phyloP scores from a whole-genome alignment of 129 eudicot species.

The Escallonia herrerae region DNA sequence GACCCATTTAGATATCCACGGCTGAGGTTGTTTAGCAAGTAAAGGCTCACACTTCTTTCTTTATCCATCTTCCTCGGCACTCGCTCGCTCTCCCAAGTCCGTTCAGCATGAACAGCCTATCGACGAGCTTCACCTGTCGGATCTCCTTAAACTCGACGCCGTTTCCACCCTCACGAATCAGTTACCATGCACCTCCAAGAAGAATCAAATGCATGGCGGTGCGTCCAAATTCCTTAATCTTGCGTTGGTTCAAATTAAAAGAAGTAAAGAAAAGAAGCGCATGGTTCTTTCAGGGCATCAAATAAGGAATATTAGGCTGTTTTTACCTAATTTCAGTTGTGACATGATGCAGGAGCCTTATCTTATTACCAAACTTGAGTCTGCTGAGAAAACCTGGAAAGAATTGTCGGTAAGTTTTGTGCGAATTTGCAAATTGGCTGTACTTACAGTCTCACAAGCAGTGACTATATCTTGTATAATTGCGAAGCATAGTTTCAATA shows the following conservation, averaged over 20 bases:
- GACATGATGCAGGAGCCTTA: constrained; percentile 70
- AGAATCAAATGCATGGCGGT: constrained; percentile 80
- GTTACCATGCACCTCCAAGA: constrained; percentile 7
- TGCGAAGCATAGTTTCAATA: no score
- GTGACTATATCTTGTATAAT: no score
- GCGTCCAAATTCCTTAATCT: constrained; percentile 15
- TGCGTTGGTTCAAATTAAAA: not conserved
- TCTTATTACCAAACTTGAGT: constrained; percentile 75
- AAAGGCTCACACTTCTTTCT: not conserved
- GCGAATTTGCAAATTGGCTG: not conserved
- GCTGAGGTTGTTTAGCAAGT: no score
- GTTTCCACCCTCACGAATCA: constrained; percentile 14
- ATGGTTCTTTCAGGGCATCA: not conserved
- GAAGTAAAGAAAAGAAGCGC: not conserved
- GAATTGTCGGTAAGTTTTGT: constrained; percentile 64
- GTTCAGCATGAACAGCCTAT: constrained; percentile 35
- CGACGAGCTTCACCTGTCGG: constrained; percentile 28
- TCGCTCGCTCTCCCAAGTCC: not conserved
- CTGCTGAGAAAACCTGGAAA: constrained; percentile 96
- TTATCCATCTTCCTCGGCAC: not conserved
- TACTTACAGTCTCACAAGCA: no score
- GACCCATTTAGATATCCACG: no score
- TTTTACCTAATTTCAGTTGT: constrained; percentile 9
- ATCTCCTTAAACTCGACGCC: constrained; percentile 36
- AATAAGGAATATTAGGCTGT: not conserved